Base-by-base conservation (phyloP, 495 filamentous ascomycete species). In the Lasiosphaeria ovina region DNA sequence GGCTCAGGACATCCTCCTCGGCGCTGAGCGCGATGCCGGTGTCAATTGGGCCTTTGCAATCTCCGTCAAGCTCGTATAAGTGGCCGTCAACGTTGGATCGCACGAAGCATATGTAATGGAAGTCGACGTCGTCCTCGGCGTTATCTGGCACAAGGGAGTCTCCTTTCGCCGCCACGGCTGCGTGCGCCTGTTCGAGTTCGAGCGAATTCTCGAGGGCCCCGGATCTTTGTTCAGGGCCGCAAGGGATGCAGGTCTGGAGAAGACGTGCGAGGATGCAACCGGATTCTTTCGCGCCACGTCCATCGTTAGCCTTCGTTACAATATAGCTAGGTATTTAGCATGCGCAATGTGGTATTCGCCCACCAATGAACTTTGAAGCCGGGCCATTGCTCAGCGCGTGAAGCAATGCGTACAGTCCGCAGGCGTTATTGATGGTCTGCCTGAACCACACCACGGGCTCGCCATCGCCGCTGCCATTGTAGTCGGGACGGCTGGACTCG, bases 351-450 rank as follows among this genome's bases (percentile, higher is more conserved):
- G 2, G 51, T 16, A 1, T 38, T 36, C n/a, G 3, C 49, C 57
- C 72, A 82, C 78, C 66, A 49, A 82, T 75, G 38, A 73, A 69
- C 14, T 68, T 62, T 55, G 71, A 69, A 4, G 76, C 70, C 16
- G 35, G 47, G 31, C 75, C 70, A 61, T 93, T 92, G 40, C 77
- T 73, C 8, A 92, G 79, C 36, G 85, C 82, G 74, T 93, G 90
- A 17, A 93, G 71, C 7, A 92, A 77, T 0, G 84, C 89, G 68
- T 92, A 90, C 47, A 89, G 76, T 1, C 90, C 90, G 71, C 90
- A 93, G 4, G 88, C 85, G 71, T 92, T 87, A 42, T 84, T 77
- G 65, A 94, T 93, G 0, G 89, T 93, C 63, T 94, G 89, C 64
- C 88, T 87, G 72, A 89, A 93, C 89, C 88, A 93, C 40, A 90